A percentile compares a stretch with the other conserved stretches of the same genome.
phyloP scores from a whole-genome alignment of 805 yeast species.

The Kuraishia molischiana region DNA sequence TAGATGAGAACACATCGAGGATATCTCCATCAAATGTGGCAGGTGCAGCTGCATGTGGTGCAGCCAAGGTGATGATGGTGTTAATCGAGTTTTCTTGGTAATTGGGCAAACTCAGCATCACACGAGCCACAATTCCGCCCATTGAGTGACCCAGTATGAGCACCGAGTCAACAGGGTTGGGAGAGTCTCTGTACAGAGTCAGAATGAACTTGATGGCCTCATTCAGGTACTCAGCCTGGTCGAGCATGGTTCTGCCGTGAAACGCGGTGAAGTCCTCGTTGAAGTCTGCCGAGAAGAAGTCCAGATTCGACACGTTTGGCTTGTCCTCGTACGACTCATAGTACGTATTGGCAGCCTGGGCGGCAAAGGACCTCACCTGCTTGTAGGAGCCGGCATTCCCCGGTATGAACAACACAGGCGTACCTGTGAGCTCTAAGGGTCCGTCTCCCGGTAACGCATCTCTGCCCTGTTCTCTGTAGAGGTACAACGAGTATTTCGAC shows the following conservation, averaged over 20 bases:
- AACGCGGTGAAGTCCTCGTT: slow-evolving; percentile 95
- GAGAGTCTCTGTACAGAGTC: slow-evolving; percentile 41
- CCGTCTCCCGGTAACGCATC: slow-evolving; percentile 42
- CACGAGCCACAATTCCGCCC: slow-evolving; percentile 95
- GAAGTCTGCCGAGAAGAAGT: slow-evolving; percentile 87
- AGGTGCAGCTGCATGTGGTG: slow-evolving; percentile 92
- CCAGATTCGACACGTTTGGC: slow-evolving; percentile 40
- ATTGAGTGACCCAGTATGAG: slow-evolving; percentile 85
- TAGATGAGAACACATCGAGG: slow-evolving; percentile 58
- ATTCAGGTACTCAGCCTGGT: slow-evolving; percentile 87
- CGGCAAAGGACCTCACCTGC: slow-evolving; percentile 89
- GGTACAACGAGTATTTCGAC: slow-evolving; percentile 71
- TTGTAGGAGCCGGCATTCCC: slow-evolving; percentile 95
- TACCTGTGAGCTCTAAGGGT: slow-evolving; percentile 38
- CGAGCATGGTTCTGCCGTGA: slow-evolving; percentile 87
- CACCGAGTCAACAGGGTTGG: slow-evolving; percentile 40
- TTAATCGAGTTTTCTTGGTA: slow-evolving; percentile 65
- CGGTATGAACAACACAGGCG: slow-evolving; percentile 89
- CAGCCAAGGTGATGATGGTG: slow-evolving; percentile 74
- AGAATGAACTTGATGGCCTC: slow-evolving; percentile 78
- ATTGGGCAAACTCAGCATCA: slow-evolving; percentile 72
- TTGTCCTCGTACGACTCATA: slow-evolving; percentile 24
- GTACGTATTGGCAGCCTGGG: slow-evolving; percentile 56
- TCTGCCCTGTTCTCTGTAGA: slow-evolving; percentile 76
- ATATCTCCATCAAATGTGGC: slow-evolving; percentile 89